Evolutionary conservation across 2,329 filamentous ascomycete genomes (phyloP), one percentile per base, ranked within the genome.

Genomic region (Neurospora sp.): DNA sequence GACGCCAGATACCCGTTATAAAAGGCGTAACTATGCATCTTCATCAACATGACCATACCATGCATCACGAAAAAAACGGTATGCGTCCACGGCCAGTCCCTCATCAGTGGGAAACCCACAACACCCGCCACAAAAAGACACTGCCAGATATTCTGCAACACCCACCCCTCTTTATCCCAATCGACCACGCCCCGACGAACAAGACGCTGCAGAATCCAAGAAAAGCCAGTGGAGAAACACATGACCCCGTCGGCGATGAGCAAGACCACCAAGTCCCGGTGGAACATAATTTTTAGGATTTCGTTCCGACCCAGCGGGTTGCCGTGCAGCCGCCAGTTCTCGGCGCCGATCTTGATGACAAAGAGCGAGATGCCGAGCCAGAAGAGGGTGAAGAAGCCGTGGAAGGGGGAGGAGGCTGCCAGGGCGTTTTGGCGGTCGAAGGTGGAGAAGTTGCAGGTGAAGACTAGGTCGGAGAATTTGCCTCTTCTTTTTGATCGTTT

Each of bases 61-160:
- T 94, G 91, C 19, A 94, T 81, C 10, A 92, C 88, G 68, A 92
- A 91, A 78, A 91, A 93, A 19, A 93, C 89, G 1, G 90, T 92
- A 76, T 93, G 91, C 15, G 91, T 92, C 92, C 92, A 94, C 1
- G 91, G 90, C 92, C 91, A 95, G 68, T 93, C 87, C 4, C 91
- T 85, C 76, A 89, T 85, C 67, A 91, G 84, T 0, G 91, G 90
- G 81, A 91, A 87, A 68, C 85, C 86, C 5, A 93, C 81, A 3
- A 90, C 85, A 9, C 82, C 82, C 4, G 81, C 84, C 11, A 93
- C 84, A 74, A 90, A 93, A 15, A 83, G 72, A 0, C 83, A 81
- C 80, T 95, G 90, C 91, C 91, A 94, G 1, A 90, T 73, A 86
- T 91, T 90, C 76, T 94, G 91, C 38, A 93, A 80, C 33, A 93